Evolutionary conservation across 345 rosid genomes (phyloP), one percentile per base, ranked within the genome.

Genomic region (Ceriops tagal): DNA sequence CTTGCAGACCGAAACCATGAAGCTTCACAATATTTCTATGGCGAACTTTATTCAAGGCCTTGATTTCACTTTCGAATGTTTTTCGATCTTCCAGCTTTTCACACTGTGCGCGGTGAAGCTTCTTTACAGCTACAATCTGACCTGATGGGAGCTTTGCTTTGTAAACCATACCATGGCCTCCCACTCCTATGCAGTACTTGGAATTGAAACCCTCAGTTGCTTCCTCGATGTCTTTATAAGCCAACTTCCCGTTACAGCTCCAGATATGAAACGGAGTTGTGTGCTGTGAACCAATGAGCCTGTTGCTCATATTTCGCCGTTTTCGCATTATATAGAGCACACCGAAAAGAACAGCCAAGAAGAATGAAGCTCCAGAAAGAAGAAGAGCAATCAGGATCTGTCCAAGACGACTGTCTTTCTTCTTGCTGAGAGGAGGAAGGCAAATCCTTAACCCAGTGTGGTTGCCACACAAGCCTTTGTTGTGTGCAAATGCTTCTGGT

Each of bases 1-100:
- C 34, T 4, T 55, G 68, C n/a, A 55, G 43, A 52, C 73, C 61
- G 62, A 71, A 71, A 10, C 74, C 68, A 21, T 71, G 21, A n/a
- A 71, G 74, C 55, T 63, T 71, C 27, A 71, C 74, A 19, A 71
- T 71, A 61, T 71, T 71, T 39, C 74, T 62, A 46, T 71, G 74
- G 18, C 68, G 53, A 20, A 62, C 46, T 3, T 63, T 39, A 19
- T 32, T 53, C 62, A 71, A n/a, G 3, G 55, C 67, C 16, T 37
- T 35, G 37, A 71, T 62, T 35, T 71, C 74, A 10, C 28, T 53
- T 22, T 53, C 62, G 37, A 71, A 63, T 5, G 51, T 27, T 22
- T 63, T 71, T 22, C 1, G 28, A 30, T 55, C 73, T 47, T 8
- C 73, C 26, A 56, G 39, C 7, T 28, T 52, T 9, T 68, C 5